phyloP scores from a whole-genome alignment of 2,329 filamentous ascomycete genomes.

The Ploettnerulaceae sp. region DNA sequence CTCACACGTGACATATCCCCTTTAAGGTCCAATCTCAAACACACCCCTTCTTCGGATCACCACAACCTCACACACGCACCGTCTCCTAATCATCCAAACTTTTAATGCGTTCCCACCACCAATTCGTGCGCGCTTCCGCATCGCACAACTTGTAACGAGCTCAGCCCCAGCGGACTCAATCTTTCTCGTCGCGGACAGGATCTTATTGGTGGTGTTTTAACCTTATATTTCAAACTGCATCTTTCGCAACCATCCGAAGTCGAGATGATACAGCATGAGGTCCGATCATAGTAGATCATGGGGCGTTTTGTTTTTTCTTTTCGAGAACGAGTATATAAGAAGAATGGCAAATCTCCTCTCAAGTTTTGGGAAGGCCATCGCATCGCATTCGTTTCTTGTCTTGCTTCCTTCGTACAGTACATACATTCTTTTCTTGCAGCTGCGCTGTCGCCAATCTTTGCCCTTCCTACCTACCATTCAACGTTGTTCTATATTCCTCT shows the following conservation, averaged over 20 bases:
- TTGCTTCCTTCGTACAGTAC: constrained; percentile 3
- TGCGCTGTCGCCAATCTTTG: constrained; percentile 15
- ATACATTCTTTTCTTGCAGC: constrained; percentile 10
- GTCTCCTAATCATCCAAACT: constrained; percentile 15
- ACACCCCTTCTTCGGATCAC: constrained; percentile 6
- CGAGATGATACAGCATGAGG: not conserved
- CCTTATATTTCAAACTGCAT: not conserved
- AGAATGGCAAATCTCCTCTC: not conserved
- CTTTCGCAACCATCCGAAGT: not conserved
- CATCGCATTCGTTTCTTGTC: constrained; percentile 11
- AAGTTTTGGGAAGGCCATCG: constrained; percentile 7
- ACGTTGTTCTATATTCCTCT: no score
- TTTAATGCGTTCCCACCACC: not conserved
- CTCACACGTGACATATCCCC: constrained; percentile 10
- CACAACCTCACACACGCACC: constrained; percentile 7
- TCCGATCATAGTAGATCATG: constrained; percentile 9
- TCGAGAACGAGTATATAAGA: constrained; percentile 12
- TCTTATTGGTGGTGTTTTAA: not conserved
- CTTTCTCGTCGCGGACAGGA: not conserved
- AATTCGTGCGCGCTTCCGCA: not conserved
- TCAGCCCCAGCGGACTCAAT: not conserved
- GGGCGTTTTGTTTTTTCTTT: no score
- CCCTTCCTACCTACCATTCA: not conserved
- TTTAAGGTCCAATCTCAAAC: constrained; percentile 11
- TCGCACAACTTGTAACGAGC: not conserved